Percentiles rank a stretch among this genome's conserved stretches.
These are phyloP conservation scores for Myxozyma vanderwaltii DNA, from an alignment of 805 yeast genomes.

Conservation along the genomic window DNA sequence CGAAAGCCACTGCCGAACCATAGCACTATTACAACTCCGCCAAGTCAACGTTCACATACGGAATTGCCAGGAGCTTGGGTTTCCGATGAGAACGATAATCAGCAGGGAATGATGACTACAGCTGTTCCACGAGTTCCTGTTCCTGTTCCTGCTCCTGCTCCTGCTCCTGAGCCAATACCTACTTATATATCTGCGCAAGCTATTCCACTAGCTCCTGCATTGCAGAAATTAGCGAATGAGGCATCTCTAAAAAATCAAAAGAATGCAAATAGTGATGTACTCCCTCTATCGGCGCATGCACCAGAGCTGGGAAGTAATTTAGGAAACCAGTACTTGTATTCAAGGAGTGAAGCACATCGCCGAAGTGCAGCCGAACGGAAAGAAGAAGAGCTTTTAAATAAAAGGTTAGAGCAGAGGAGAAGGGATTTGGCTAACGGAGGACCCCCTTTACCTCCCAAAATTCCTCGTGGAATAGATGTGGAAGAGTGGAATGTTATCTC, in stretches of 20 bases:
- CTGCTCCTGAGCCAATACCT: background rate
- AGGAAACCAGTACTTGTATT: background rate
- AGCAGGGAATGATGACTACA: too few species aligned
- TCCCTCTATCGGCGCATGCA: background rate
- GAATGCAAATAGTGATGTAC: background rate
- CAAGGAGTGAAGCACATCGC: background rate
- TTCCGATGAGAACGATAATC: background rate
- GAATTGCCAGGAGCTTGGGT: background rate
- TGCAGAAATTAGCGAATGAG: background rate
- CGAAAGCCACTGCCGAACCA: constrained; percentile 2
- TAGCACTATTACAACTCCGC: background rate
- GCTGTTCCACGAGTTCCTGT: too few species aligned
- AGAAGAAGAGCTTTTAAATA: background rate
- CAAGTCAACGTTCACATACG: background rate
- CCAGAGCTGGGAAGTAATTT: background rate
- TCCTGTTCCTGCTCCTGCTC: background rate
- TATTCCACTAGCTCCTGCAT: background rate
- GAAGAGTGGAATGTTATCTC: background rate
- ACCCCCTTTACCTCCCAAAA: background rate
- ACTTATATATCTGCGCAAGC: background rate
- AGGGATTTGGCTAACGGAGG: background rate
- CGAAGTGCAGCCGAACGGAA: background rate
- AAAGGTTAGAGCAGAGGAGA: background rate
- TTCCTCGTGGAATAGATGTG: background rate
- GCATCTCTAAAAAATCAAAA: background rate